Evolutionary conservation across 2,329 filamentous ascomycete genomes (phyloP), one percentile per base, ranked within the genome.

Genomic region (Diplocarpon rosae): DNA sequence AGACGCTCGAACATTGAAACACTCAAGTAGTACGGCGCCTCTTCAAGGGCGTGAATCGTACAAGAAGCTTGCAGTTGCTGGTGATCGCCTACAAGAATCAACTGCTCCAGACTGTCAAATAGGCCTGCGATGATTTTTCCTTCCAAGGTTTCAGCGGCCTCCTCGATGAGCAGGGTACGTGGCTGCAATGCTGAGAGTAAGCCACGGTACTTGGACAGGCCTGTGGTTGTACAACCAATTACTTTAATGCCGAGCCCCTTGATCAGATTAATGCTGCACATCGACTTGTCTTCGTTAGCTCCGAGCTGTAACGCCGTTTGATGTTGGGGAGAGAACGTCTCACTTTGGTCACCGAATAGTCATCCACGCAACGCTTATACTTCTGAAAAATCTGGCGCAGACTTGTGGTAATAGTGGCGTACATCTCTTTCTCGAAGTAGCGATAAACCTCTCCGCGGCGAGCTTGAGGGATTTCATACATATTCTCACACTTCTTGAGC

Each of bases 1-100:
- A 85, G 65, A 3, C 81, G 71, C 59, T 85, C 81, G 51, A 85
- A 85, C 60, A 85, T 70, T 0, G 80, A 84, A 0, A 83, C 60
- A 30, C 76, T 77, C 37, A 85, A 66, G 52, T 70, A 67, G 56
- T 72, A 83, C 0, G 78, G 78, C 0, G 70, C 62, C 0, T 67
- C 66, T 49, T 75, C 72, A 12, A 81, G 67, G 1, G 70, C 68
- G 12, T 63, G 62, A 1, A 80, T 64, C 14, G 74, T 70, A 45
- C 75, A 80, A 42, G 75, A 72, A 1, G 73, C 80, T 39, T 76
- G 73, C 9, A 85, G 66, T 58, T 85, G 81, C 56, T 78, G 68
- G 52, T 85, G 81, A 58, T 85, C 81, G 5, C 81, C 81, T 1
- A 85, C 76, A 1, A 83, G 66, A 42, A 83, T 75, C 28, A 83